A percentile compares a stretch with the other conserved stretches of the same genome.
Conservation (phyloP, 345 rosid species). For the Schrenkiella parvula region DNA sequence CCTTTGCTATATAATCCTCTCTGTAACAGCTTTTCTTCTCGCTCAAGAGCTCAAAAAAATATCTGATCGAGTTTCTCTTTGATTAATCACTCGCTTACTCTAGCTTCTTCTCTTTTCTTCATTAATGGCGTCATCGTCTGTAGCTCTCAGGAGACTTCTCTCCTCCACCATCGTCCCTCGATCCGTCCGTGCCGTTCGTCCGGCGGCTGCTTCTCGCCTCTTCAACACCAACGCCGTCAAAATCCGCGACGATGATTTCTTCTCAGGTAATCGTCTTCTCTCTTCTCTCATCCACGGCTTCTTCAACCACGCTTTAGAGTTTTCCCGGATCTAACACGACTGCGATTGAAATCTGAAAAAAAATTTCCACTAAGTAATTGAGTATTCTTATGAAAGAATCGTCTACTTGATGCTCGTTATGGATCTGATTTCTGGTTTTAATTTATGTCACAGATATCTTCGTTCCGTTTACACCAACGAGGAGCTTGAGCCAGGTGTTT, state of each 20-base stretch:
- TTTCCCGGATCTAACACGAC: no score
- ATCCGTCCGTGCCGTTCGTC: slow-evolving; percentile 8
- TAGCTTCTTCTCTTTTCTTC: neutral
- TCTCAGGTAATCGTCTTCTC: slow-evolving; percentile 5
- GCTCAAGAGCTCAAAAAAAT: neutral
- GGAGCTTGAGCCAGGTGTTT: slow-evolving; percentile 50
- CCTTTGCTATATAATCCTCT: neutral
- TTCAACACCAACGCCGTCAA: slow-evolving; percentile 35
- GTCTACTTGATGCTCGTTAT: neutral
- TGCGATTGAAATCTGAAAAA: no score
- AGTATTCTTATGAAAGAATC: neutral
- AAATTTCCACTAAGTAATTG: no score
- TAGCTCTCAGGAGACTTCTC: slow-evolving; percentile 35
- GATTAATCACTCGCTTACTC: neutral
- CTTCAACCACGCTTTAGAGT: no score
- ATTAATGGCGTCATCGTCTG: slow-evolving; percentile 40
- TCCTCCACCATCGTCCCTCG: slow-evolving; percentile 26
- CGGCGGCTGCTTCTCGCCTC: slow-evolving; percentile 29
- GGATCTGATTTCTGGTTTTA: neutral
- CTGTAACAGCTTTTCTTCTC: neutral
- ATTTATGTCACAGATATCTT: slow-evolving; percentile 20
- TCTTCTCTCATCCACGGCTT: neutral
- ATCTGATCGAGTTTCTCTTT: neutral
- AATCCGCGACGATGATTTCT: neutral
- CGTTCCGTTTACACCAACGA: slow-evolving; percentile 23